Base-by-base conservation (phyloP, 179 eudicot genomes). In the Silene vulgaris region DNA sequence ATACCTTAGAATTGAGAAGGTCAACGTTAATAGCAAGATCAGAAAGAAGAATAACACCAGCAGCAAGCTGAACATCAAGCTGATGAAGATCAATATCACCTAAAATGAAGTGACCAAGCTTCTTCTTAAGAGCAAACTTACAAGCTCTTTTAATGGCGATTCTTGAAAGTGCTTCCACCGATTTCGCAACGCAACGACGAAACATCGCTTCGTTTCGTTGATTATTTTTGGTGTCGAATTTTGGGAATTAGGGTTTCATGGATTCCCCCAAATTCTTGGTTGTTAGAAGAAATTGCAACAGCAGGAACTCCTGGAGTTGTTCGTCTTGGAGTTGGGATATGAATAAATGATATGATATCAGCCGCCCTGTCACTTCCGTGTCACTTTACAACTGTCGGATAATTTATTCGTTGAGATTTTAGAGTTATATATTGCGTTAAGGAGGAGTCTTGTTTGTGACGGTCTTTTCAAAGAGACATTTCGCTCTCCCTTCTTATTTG, bases 61-160 rank as follows among this genome's bases (percentile, higher is more conserved):
- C 87, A 4, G 86, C 65, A 71, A 92, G 90, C 82, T 94, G 98
- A 74, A 94, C 90, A 84, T 94, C 98, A 48, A 94, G 97, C 77
- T 94, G 96, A 56, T 94, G 80, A 21, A 92, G 87, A 84, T 94
- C 97, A 74, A 94, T 90, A 20, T 94, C 98, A 0, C 97, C 98
- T 1, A 88, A 78, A 19, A 94, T 86, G 19, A 89, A 86, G 76
- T 88, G 83, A 29, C 98, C 98, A 12, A 94, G 74, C 71, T 94
- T 92, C 86, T 92, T 94, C 93, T 92, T 94, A 85, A 94, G 78
- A 73, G 89, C 74, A 69, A 92, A 94, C 81, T 90, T 88, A 74
- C 92, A 94, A 2, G 89, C 69, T 78, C 90, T 84, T 77, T 86
- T 94, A 2, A 89, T 30, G 12, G 92, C 96, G 87, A 85, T 92